These are phyloP conservation scores for Penicillium fuscoglaucum DNA, from an alignment of 2,329 filamentous ascomycete genomes.

Conservation along the genomic window DNA sequence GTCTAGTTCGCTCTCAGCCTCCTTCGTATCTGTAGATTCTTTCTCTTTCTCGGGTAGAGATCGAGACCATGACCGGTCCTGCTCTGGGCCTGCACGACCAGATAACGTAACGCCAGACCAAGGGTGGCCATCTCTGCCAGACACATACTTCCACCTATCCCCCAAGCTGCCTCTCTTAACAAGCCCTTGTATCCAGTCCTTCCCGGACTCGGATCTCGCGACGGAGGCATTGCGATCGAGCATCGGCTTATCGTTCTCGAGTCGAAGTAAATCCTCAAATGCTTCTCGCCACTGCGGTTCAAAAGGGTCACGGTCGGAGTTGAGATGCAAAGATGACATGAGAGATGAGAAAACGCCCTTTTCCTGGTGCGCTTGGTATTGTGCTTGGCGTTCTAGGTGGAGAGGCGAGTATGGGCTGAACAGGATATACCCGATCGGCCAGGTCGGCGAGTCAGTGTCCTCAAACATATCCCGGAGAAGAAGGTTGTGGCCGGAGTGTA, in stretches of 20 bases:
- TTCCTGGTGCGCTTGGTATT: conserved; percentile 29
- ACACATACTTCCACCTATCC: conserved; percentile 38
- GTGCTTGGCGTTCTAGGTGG: conserved; percentile 51
- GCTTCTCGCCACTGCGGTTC: conserved; percentile 56
- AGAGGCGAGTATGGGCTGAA: conserved; percentile 57
- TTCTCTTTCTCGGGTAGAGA: conserved; percentile 15
- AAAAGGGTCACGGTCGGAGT: conserved; percentile 35
- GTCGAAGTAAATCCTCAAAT: conserved; percentile 59
- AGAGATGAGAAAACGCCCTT: conserved; percentile 37
- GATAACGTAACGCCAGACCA: conserved; percentile 28
- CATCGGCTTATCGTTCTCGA: conserved; percentile 48
- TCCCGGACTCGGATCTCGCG: conserved; percentile 32
- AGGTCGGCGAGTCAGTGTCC: conserved; percentile 38
- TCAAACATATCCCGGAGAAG: conserved; percentile 36
- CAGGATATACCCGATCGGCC: conserved; percentile 47
- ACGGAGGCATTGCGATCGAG: conserved; percentile 34
- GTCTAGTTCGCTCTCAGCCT: conserved; percentile 51
- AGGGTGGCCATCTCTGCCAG: conserved; percentile 23
- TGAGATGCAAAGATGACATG: conserved; percentile 34
- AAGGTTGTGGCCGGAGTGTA: conserved; percentile 31
- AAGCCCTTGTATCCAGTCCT: conserved; percentile 44
- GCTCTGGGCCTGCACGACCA: conserved; percentile 5
- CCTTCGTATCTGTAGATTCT: conserved; percentile 22
- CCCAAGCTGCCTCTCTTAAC: conserved; percentile 46
- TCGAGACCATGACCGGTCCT: conserved; percentile 8